Percentiles rank a stretch among this genome's conserved stretches.
Conservation (phyloP, 495 filamentous ascomycete genomes). For the Tetracladium setigerum region DNA sequence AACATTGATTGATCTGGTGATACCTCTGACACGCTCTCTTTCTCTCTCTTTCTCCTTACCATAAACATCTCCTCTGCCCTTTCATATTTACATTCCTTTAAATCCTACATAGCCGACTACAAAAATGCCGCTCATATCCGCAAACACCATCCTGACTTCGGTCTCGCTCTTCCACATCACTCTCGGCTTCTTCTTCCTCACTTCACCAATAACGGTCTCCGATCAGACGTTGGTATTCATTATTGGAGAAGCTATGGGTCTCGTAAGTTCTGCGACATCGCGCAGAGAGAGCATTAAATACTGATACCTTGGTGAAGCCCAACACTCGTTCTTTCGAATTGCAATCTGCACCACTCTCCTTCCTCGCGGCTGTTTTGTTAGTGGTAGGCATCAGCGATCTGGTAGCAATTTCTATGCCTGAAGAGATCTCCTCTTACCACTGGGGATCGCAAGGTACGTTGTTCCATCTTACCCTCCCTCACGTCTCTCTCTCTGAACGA, state of each 20-base stretch:
- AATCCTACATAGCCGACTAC: conserved; percentile 12
- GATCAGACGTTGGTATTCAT: conserved; percentile 79
- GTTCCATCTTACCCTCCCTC: conserved; percentile 53
- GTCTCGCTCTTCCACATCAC: conserved; percentile 77
- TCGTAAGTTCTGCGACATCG: conserved; percentile 40
- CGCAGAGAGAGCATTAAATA: background rate
- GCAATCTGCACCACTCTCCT: conserved; percentile 58
- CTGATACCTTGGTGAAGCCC: conserved; percentile 21
- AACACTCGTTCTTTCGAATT: conserved; percentile 48
- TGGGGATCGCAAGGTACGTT: conserved; percentile 65
- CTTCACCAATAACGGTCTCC: conserved; percentile 56
- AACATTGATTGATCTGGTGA: too few species aligned
- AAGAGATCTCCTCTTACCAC: conserved; percentile 55
- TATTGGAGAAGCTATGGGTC: conserved; percentile 71
- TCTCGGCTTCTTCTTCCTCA: conserved; percentile 75
- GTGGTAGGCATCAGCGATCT: conserved; percentile 66
- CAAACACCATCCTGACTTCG: conserved; percentile 66
- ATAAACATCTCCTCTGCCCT: background rate
- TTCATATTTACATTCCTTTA: background rate
- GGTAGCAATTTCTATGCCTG: conserved; percentile 60
- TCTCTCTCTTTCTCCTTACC: too few species aligned
- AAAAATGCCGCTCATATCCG: conserved; percentile 70
- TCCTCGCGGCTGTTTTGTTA: conserved; percentile 63
- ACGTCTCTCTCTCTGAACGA: conserved; percentile 35
- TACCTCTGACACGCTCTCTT: too few species aligned